Conservation (phyloP, 306 rosid species). For the Glycyrrhiza uralensis region DNA sequence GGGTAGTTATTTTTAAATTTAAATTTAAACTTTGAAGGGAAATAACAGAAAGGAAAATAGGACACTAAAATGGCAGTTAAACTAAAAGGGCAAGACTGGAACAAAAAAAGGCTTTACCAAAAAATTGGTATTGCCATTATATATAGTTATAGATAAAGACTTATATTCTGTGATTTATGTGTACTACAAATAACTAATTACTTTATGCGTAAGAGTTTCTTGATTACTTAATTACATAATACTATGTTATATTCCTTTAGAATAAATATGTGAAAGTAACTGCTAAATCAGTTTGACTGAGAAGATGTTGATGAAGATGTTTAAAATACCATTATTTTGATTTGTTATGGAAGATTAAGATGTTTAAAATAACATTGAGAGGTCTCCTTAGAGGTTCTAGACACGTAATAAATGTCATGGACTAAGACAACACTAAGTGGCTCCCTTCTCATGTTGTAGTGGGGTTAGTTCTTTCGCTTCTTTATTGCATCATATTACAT, state of each 20-base stretch:
- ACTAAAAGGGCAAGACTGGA: too few relatives aligned
- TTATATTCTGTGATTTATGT: not conserved
- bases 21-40: too few relatives aligned
- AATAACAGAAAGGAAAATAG: too few relatives aligned
- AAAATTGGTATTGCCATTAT: too few relatives aligned
- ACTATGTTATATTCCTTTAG: slow-evolving; percentile 3
- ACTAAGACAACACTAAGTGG: not conserved
- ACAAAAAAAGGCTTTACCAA: too few relatives aligned
- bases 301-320: slow-evolving; percentile 13
- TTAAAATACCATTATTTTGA: not conserved
- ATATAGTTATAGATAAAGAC: too few relatives aligned
- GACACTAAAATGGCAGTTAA: too few relatives aligned
- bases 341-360: not conserved
- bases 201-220: not conserved
- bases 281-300: not conserved
- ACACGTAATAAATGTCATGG: slow-evolving; percentile 1
- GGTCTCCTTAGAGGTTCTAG: not conserved
- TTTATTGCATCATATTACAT: not conserved
- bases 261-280: not conserved
- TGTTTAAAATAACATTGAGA: not conserved
- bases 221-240: not conserved
- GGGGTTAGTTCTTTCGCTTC: not conserved
- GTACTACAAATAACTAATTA: not conserved
- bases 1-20: too few relatives aligned
- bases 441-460: slow-evolving; percentile 4